Evolutionary conservation across 345 rosid species (phyloP).

Genomic region (Carallia brachiata): DNA sequence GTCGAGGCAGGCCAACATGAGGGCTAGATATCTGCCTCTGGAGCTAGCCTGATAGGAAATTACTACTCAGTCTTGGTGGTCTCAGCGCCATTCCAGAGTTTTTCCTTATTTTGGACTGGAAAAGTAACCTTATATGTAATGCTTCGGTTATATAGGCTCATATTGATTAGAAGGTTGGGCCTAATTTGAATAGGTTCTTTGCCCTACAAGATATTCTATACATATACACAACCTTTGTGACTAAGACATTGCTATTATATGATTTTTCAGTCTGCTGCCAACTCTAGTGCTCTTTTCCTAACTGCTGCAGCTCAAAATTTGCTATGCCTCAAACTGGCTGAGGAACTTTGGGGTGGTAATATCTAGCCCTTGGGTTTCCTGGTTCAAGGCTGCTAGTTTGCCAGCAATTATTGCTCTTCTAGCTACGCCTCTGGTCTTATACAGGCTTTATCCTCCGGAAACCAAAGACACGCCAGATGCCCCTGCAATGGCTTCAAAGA

Average conservation of each 20-base stretch:
- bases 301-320: constrained; percentile 98
- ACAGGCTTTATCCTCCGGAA: constrained; percentile 94
- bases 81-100: neutral
- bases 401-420: constrained; percentile 75
- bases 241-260: constrained; percentile 28
- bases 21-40: neutral
- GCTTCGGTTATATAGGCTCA: too few species aligned
- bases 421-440: constrained; percentile 71
- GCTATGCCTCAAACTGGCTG: constrained; percentile 87
- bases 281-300: constrained; percentile 94
- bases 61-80: neutral
- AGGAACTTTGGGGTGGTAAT: constrained; percentile 88
- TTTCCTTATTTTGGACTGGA: neutral
- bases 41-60: neutral
- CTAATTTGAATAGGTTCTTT: neutral
- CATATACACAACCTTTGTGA: constrained; percentile 2
- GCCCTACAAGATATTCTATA: constrained; percentile 2
- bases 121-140: too few species aligned
- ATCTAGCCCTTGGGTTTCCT: constrained; percentile 84
- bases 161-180: too few species aligned
- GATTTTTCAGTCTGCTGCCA: constrained; percentile 64
- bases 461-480: constrained; percentile 92
- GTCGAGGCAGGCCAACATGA: too few species aligned
- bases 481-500: constrained; percentile 83
- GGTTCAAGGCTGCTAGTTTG: constrained; percentile 94